phyloP scores from a whole-genome alignment of 495 filamentous ascomycete genomes.

The Xylaria castorea region DNA sequence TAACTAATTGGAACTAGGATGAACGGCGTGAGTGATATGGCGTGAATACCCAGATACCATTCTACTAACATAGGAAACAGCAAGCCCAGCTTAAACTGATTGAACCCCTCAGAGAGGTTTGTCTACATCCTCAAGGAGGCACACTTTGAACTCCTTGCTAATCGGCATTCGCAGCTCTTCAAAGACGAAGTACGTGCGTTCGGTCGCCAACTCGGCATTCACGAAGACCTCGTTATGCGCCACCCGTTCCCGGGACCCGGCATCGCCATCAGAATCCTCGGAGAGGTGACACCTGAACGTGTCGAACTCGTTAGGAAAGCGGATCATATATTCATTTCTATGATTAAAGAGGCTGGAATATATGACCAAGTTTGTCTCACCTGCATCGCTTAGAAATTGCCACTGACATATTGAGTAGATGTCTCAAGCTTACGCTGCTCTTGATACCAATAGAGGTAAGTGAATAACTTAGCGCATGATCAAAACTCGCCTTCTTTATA shows the following conservation, averaged over 20 bases:
- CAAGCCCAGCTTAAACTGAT: conserved; percentile 60
- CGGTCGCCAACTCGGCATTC: conserved; percentile 77
- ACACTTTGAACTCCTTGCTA: conserved; percentile 16
- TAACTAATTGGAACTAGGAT: conserved; percentile 36
- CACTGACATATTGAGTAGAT: conserved; percentile 48
- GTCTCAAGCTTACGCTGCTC: conserved; percentile 81
- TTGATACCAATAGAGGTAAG: conserved; percentile 62
- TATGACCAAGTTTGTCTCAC: conserved; percentile 59
- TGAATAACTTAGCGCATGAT: not conserved
- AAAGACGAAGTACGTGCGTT: conserved; percentile 73
- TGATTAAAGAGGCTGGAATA: conserved; percentile 82
- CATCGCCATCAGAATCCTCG: conserved; percentile 86
- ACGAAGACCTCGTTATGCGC: conserved; percentile 78
- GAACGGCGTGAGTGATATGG: conserved; percentile 37
- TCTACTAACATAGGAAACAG: conserved; percentile 19
- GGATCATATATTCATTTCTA: conserved; percentile 86
- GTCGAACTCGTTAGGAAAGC: conserved; percentile 83
- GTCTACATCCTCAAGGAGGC: not conserved
- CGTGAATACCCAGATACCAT: not conserved
- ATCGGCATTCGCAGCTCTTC: conserved; percentile 31
- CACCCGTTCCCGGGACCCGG: conserved; percentile 71
- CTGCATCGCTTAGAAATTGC: not conserved
- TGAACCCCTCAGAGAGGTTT: conserved; percentile 73
- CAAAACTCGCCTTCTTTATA: not conserved
- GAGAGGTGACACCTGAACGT: conserved; percentile 81